Conservation (phyloP, 2,329 filamentous ascomycete genomes). For the Ophioceras dolichostomum region DNA sequence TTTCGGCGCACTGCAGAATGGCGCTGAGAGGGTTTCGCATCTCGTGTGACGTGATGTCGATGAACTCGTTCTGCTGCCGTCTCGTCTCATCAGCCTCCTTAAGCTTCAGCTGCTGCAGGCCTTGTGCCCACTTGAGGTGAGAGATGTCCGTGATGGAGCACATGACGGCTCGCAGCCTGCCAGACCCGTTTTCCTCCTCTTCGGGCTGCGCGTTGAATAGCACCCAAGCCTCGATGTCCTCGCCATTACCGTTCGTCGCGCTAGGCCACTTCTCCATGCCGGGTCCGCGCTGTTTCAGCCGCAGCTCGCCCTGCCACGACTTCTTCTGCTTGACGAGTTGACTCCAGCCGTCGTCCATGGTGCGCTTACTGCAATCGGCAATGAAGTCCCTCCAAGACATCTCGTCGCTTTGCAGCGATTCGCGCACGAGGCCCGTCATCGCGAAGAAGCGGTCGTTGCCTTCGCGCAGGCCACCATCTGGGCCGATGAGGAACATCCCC, state of each 20-base stretch:
- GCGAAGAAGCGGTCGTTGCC: constrained; percentile 34
- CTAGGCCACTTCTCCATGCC: no score
- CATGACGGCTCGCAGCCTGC: constrained; percentile 22
- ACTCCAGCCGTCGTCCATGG: constrained; percentile 24
- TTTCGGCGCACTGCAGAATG: constrained; percentile 44
- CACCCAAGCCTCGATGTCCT: constrained; percentile 30
- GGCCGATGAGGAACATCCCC: constrained; percentile 24
- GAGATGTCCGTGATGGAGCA: constrained; percentile 30
- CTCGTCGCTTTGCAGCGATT: constrained; percentile 21
- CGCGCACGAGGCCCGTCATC: constrained; percentile 28
- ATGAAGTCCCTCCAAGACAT: constrained; percentile 29
- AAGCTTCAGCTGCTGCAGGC: constrained; percentile 21
- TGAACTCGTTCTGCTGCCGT: constrained; percentile 42
- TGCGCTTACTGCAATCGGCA: constrained; percentile 17
- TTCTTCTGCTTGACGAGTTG: constrained; percentile 19
- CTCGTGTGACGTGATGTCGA: constrained; percentile 37
- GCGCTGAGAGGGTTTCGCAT: constrained; percentile 42
- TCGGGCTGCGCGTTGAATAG: constrained; percentile 23
- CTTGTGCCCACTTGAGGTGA: constrained; percentile 28
- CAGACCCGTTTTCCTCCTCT: constrained; percentile 17
- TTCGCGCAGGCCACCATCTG: constrained; percentile 26
- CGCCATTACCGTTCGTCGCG: constrained; percentile 17
- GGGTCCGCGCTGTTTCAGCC: constrained; percentile 20
- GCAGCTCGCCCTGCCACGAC: constrained; percentile 26
- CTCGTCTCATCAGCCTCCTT: constrained; percentile 23